These are phyloP conservation scores for Gardenia jasminoides DNA, from an alignment of 257 asterid species.

Conservation along the genomic window DNA sequence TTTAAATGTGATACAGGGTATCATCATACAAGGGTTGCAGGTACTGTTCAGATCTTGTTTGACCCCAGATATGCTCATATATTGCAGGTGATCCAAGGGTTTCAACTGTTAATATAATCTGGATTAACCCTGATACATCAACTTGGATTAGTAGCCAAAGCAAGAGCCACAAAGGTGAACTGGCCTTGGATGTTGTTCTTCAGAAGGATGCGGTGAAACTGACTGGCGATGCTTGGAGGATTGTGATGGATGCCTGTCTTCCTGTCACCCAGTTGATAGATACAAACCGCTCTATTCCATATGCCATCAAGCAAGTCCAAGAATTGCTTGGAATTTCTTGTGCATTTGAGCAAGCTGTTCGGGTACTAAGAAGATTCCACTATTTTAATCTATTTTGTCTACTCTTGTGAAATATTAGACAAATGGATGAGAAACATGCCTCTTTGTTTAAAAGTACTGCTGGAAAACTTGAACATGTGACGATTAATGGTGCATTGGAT, in stretches of 20 bases:
- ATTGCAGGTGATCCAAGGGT: constrained; percentile 88
- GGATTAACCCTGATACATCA: constrained; percentile 73
- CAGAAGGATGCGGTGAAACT: constrained; percentile 72
- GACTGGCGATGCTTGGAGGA: constrained; percentile 96
- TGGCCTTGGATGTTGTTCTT: constrained; percentile 73
- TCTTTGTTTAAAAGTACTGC: background rate
- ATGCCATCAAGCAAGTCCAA: constrained; percentile 86
- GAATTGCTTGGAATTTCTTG: constrained; percentile 95
- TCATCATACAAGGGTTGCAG: background rate
- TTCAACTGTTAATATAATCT: constrained; percentile 57
- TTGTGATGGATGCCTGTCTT: constrained; percentile 84
- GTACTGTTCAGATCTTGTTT: background rate
- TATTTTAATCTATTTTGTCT: background rate
- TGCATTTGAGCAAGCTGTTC: constrained; percentile 98
- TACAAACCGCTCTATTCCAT: constrained; percentile 69
- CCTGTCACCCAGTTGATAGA: constrained; percentile 81
- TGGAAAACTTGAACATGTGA: background rate
- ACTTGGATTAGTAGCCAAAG: constrained; percentile 72
- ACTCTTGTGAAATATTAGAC: background rate
- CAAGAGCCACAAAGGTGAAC: constrained; percentile 68
- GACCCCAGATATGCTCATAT: background rate
- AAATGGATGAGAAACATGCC: background rate
- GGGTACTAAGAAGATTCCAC: constrained; percentile 46
- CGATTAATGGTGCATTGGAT: background rate
- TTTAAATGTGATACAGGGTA: background rate